Evolutionary conservation across 2,329 filamentous ascomycete species (phyloP).

Genomic region (Aspergillus intermedius): DNA sequence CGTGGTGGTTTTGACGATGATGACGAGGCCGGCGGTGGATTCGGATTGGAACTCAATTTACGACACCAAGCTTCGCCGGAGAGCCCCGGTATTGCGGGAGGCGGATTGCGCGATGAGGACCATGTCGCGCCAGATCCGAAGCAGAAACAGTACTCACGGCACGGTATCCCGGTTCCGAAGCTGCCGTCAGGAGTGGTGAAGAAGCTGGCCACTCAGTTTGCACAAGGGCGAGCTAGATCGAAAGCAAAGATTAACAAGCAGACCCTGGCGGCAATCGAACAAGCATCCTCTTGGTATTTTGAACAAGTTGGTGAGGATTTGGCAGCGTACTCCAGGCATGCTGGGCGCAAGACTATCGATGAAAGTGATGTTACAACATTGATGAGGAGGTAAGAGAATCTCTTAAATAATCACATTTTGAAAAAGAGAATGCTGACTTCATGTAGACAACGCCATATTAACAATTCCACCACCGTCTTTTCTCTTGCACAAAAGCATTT

Average conservation of each 20-base stretch:
- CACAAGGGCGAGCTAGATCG: constrained; percentile 57
- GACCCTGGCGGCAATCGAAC: constrained; percentile 65
- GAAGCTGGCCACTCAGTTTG: constrained; percentile 57
- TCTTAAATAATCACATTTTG: no score
- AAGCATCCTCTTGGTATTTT: constrained; percentile 87
- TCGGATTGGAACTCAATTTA: constrained; percentile 27
- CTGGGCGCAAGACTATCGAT: constrained; percentile 75
- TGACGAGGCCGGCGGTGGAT: constrained; percentile 17
- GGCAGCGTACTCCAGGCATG: constrained; percentile 71
- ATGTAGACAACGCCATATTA: constrained; percentile 69
- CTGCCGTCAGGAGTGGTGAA: constrained; percentile 70
- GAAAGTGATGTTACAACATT: constrained; percentile 75
- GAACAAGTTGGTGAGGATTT: constrained; percentile 79
- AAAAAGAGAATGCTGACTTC: constrained; percentile 21
- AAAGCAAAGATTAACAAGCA: constrained; percentile 68
- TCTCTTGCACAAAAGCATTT: constrained; percentile 78
- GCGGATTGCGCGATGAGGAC: constrained; percentile 30
- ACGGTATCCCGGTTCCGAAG: constrained; percentile 69
- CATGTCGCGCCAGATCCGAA: constrained; percentile 28
- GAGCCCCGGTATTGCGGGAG: constrained; percentile 27
- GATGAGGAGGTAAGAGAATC: constrained; percentile 73
- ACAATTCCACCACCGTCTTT: constrained; percentile 66
- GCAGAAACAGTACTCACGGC: constrained; percentile 56
- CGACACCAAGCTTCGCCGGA: constrained; percentile 22
- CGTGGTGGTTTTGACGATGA: constrained; percentile 9